Conservation (phyloP, 1,139 yeast genomes). For the Eremothecium coryli region DNA sequence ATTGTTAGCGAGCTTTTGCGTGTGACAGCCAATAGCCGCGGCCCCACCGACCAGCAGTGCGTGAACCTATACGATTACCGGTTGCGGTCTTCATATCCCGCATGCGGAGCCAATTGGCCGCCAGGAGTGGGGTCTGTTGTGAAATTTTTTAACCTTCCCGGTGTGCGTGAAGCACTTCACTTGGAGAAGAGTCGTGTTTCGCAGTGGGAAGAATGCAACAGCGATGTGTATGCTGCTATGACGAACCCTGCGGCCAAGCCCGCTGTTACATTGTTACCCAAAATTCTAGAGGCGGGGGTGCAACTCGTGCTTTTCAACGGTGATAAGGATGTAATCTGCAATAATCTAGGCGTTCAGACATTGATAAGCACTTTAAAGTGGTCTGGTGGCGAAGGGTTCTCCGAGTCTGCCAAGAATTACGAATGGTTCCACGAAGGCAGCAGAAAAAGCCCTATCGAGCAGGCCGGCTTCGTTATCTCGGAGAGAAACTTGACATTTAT, state of each 20-base stretch:
- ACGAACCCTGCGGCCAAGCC: constrained; percentile 48
- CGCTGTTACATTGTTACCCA: constrained; percentile 57
- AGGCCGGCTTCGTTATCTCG: constrained; percentile 43
- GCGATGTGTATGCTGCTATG: constrained; percentile 45
- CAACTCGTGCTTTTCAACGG: constrained; percentile 78
- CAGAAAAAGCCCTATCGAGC: constrained; percentile 28
- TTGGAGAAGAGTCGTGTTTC: constrained; percentile 30
- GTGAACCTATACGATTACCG: constrained; percentile 76
- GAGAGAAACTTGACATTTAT: constrained; percentile 74
- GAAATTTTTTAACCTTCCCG: constrained; percentile 48
- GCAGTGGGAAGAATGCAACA: constrained; percentile 71
- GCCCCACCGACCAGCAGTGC: constrained; percentile 41
- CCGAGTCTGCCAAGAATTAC: constrained; percentile 30
- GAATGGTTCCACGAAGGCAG: constrained; percentile 51
- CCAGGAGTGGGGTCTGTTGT: constrained; percentile 50
- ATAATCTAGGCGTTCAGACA: constrained; percentile 64
- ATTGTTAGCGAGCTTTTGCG: constrained; percentile 38
- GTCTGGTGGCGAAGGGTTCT: constrained; percentile 58
- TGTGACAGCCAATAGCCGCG: constrained; percentile 31
- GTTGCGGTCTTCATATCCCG: constrained; percentile 61
- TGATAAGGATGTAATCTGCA: constrained; percentile 82
- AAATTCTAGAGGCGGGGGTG: constrained; percentile 43
- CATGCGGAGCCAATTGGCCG: constrained; percentile 97
- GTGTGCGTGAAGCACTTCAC: constrained; percentile 54
- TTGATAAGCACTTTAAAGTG: constrained; percentile 55